Base-by-base conservation (phyloP, 2,329 filamentous ascomycete genomes). In the Coleophoma cylindrospora region DNA sequence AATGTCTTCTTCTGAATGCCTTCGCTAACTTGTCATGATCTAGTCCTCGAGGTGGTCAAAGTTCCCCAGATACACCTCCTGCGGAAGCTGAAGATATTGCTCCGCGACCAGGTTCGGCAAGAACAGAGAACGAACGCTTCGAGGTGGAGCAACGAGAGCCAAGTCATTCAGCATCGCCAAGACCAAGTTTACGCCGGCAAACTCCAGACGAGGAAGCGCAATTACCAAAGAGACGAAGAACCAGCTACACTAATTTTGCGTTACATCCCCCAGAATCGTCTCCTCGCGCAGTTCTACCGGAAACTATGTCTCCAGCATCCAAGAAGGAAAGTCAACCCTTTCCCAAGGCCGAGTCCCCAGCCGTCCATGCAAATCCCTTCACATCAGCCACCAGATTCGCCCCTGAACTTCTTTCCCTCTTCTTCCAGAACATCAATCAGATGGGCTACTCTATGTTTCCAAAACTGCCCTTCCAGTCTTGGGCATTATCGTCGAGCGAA, bases 371-470 rank as follows among this genome's bases (percentile, higher is more conserved):
- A 19, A 81, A 85, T 58, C 81, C 81, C 2, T 79, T 72, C 57
- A 69, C 73, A 37, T 62, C 68, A 13, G 73, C 82, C 45, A 68
- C 75, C 0, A 70, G 72, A 34, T 60, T 74, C 43, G 76, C 77
- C 1, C 62, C 72, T 27, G 72, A 79, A 45, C 73, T 82, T 34
- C 56, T 82, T 15, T 71, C 77, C 27, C 65, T 73, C n/a, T 84
- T 79, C 61, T 82, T 85, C 56, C 68, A 68, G n/a, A 70, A 79
- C 54, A 68, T 79, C 45, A 79, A 82, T 54, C 72, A 73, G 50
- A 72, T 73, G 4, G 71, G 75, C 11, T 80, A 79, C 57, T 70
- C 72, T 52, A 75, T 84, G 54, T 80, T 83, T 51, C 80, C 81
- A 2, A 70, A 72, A 34, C 64, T 68, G 37, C 68, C 72, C 10